Evolutionary conservation across 208 protist genomes (phyloP), one percentile per base, ranked within the genome.

Genomic region (Crithidia mellificae): DNA sequence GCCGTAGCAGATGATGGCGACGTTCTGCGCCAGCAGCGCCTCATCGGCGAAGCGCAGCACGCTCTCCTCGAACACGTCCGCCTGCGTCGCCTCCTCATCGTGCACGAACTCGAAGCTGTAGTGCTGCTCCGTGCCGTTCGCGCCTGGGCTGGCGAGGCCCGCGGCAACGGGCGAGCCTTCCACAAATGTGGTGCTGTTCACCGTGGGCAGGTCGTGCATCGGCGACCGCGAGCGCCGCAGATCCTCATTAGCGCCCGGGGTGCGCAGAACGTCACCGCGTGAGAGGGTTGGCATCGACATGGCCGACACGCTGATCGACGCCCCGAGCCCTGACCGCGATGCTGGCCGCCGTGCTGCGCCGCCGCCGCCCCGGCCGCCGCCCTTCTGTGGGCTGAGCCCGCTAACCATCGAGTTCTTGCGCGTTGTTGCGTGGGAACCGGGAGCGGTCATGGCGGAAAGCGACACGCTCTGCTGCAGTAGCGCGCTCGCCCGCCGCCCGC

Each of bases 21-120:
- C 74, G 65, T 85, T 93, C 69, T 93, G 90, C 27, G 76, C 90
- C 22, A 93, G 67, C 30, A 96, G 71, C 30, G 90, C 90, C 77
- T 91, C 88, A 53, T 96, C 90, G 15, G 82, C 84, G 56, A 96
- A 84, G 53, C 76, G 72, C 44, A 93, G 63, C 41, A 93, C 81
- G 65, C 90, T 96, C 52, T 96, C 87, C 77, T 96, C 90, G 63
- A 96, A 96, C 9, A 96, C 85, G 62, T 96, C 90, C 68, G 91
- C 82, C 74, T 96, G 90, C 22, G 83, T 87, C 19, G 86, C 77
- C 39, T 87, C 80, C 76, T 93, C 87, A 63, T 76, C 75, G 83
- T 96, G 86, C 19, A 96, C 77, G 64, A 92, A 91, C 56, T 96
- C 85, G 68, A 93, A 96, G 30, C 53, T 78, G 68, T 87, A 93